phyloP scores from a whole-genome alignment of 1,284 basidiomycete genomes.

The Bondarzewia mesenterica region DNA sequence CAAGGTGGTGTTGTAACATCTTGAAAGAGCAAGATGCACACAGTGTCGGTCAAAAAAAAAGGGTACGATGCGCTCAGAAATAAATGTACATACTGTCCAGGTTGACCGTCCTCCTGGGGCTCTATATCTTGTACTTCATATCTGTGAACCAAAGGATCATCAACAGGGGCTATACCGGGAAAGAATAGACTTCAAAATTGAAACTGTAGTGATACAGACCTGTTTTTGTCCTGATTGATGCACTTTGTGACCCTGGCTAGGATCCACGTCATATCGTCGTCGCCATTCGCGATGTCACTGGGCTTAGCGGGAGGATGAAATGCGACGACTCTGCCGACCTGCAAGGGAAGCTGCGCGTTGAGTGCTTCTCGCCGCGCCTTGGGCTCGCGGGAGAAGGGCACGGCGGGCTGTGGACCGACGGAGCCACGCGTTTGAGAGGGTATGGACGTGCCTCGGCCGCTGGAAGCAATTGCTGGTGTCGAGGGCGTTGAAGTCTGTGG shows the following conservation, averaged over 20 bases:
- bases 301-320: slow-evolving; percentile 61
- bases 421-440: slow-evolving; percentile 45
- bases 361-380: slow-evolving; percentile 56
- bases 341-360: slow-evolving; percentile 54
- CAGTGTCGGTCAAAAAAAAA: slow-evolving; percentile 1
- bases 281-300: slow-evolving; percentile 31
- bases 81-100: slow-evolving; percentile 53
- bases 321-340: slow-evolving; percentile 67
- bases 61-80: background rate
- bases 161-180: slow-evolving; percentile 5
- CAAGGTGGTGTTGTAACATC: slow-evolving; percentile 60
- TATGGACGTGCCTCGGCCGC: slow-evolving; percentile 41
- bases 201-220: slow-evolving; percentile 28
- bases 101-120: slow-evolving; percentile 67
- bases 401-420: slow-evolving; percentile 42
- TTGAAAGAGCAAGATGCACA: slow-evolving; percentile 18
- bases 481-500: slow-evolving; percentile 30
- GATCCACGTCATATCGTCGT: slow-evolving; percentile 68
- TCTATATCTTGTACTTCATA: slow-evolving; percentile 81
- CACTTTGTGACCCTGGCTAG: slow-evolving; percentile 65
- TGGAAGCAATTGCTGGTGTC: slow-evolving; percentile 28
- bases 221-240: slow-evolving; percentile 61
- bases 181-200: background rate
- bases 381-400: slow-evolving; percentile 56
- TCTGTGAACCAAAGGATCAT: slow-evolving; percentile 25